Conservation (phyloP, 495 filamentous ascomycete species). For the Penicillium cataractarum region DNA sequence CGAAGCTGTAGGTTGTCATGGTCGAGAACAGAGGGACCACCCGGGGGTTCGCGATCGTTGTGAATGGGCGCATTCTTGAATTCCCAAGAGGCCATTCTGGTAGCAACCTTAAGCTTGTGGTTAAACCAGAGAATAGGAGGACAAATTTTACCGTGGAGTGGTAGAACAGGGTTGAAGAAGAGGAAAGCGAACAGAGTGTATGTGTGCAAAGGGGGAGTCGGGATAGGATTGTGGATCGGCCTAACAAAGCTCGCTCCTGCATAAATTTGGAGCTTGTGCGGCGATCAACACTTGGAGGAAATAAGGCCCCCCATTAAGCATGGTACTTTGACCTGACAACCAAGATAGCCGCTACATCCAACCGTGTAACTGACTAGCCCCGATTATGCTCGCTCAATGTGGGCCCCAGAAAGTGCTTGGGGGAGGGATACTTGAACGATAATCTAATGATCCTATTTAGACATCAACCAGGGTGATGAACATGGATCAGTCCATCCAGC, state of each 20-base stretch:
- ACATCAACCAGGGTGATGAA: too few relatives aligned
- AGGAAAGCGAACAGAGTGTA: neutral
- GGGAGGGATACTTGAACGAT: too few relatives aligned
- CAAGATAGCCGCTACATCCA: too few relatives aligned
- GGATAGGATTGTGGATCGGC: neutral
- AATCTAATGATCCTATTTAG: too few relatives aligned
- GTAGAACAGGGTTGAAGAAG: neutral
- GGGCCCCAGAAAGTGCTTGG: too few relatives aligned
- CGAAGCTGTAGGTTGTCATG: conserved; percentile 3
- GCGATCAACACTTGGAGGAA: too few relatives aligned
- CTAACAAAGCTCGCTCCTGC: neutral
- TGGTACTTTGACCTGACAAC: too few relatives aligned
- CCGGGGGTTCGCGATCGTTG: neutral
- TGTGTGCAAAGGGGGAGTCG: neutral
- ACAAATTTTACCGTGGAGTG: neutral
- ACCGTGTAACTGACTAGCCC: too few relatives aligned
- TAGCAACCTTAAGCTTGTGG: neutral
- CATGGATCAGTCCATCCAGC: too few relatives aligned
- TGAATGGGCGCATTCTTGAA: neutral
- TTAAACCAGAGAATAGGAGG: neutral
- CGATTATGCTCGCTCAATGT: too few relatives aligned
- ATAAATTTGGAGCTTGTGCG: neutral
- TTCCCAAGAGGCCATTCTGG: neutral
- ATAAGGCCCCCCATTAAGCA: too few relatives aligned
- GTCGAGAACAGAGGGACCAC: neutral